Evolutionary conservation across 1,284 basidiomycete species (phyloP), one percentile per base, ranked within the genome.

Genomic region (Trametes hirsuta): DNA sequence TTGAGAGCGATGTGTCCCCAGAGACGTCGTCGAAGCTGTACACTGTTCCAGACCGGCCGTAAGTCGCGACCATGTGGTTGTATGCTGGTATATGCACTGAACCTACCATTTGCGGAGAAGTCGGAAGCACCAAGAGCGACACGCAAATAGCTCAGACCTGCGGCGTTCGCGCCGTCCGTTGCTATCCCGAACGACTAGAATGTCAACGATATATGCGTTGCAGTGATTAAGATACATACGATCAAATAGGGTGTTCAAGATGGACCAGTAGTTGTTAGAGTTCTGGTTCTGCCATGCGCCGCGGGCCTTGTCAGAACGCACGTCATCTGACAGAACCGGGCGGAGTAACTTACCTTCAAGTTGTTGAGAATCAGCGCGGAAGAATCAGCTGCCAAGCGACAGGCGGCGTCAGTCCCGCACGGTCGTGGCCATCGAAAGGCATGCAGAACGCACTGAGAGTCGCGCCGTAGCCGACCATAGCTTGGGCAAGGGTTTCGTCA

Each of bases 51-150:
- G 6, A 40, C 22, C 18, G 30, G 21, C n/a, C 36, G 36, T 47
- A 44, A 66, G 35, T 57, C 45, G 12, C 41, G 15, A n/a, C 30
- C 14, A 22, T n/a, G 22, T 5, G 18, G 5, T 41, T 21, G 25
- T 30, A n/a, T 21, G 18, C 30, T 30, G 21, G 45, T 18, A 25
- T 12, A 37, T 25, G 24, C 18, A 24, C 47, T 22, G 1, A 14
- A 57, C 62, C n/a, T 11, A 72, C 72, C 56, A 21, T 48, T 64
- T 11, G 66, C 65, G 10, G 72, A 72, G 66, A 84, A 83, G 69
- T 84, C 82, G 21, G 79, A 74, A 6, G 83, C 81, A 39, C 83
- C 83, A 15, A 84, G 74, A 0, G 81, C 77, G n/a, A 84, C 76
- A n/a, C 83, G 78, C 45, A 84, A 68, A 65, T 80, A 81, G 9